Percentiles rank a stretch among this genome's conserved stretches.
These are phyloP conservation scores for Quercus lobata DNA, from an alignment of 331 rosid genomes.

Conservation along the genomic window DNA sequence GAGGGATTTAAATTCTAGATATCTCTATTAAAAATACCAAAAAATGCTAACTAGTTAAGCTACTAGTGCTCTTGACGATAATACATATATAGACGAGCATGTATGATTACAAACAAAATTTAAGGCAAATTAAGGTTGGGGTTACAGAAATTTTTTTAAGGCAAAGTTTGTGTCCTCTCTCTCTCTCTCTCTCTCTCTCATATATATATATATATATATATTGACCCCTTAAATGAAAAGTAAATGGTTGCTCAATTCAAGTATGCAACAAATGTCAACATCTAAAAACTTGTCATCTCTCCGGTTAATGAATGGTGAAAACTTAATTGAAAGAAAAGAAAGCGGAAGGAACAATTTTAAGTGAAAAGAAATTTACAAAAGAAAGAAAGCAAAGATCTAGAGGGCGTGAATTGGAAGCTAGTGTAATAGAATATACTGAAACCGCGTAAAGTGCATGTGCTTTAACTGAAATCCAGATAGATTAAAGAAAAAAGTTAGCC, in stretches of 20 bases:
- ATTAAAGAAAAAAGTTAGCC: slow-evolving; percentile 17
- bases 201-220: too few relatives aligned
- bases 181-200: too few relatives aligned
- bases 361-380: not conserved
- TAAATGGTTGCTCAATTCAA: not conserved
- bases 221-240: not conserved
- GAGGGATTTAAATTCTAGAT: too few relatives aligned
- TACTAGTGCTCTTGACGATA: too few relatives aligned
- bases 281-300: not conserved
- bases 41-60: too few relatives aligned
- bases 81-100: too few relatives aligned
- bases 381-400: not conserved
- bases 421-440: slow-evolving; percentile 43
- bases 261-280: not conserved
- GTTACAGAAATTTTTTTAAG: too few relatives aligned
- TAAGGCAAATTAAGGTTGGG: too few relatives aligned
- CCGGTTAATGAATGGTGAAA: not conserved
- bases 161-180: too few relatives aligned
- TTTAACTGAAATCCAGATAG: slow-evolving; percentile 5
- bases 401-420: slow-evolving; percentile 54
- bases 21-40: too few relatives aligned
- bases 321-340: slow-evolving; percentile 1
- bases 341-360: not conserved
- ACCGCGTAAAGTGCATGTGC: slow-evolving; percentile 76
- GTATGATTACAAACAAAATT: too few relatives aligned